A percentile compares a stretch with the other conserved stretches of the same genome.
Conservation (phyloP, 1,284 basidiomycete species). For the Naganishia sp. region DNA sequence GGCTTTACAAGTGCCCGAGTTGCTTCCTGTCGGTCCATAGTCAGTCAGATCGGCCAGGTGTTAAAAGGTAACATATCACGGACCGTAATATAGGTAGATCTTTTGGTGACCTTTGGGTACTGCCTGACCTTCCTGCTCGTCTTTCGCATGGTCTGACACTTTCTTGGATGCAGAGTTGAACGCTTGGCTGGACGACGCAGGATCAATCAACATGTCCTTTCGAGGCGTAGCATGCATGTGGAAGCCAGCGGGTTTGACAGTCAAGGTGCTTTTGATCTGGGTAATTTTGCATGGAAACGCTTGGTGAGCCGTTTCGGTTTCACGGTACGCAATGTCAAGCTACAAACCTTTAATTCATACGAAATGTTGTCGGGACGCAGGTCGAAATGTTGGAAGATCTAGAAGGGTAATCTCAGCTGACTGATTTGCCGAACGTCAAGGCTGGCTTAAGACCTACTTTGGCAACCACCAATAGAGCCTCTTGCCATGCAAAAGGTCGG, state of each 20-base stretch:
- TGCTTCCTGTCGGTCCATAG: constrained; percentile 54
- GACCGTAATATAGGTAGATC: constrained; percentile 37
- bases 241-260: constrained; percentile 58
- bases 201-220: constrained; percentile 36
- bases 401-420: not conserved
- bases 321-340: not conserved
- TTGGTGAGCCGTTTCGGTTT: not conserved
- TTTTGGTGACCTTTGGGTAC: not conserved
- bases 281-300: no score
- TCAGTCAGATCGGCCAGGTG: not conserved
- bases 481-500: constrained; percentile 59
- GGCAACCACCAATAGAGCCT: constrained; percentile 56
- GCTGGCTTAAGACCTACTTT: constrained; percentile 30
- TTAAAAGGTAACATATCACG: not conserved
- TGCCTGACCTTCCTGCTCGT: not conserved
- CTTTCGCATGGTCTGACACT: not conserved
- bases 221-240: constrained; percentile 56
- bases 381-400: constrained; percentile 58
- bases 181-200: not conserved
- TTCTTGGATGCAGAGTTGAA: not conserved
- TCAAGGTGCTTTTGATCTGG: constrained; percentile 57
- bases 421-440: no score
- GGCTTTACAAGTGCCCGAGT: constrained; percentile 60
- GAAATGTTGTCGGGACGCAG: constrained; percentile 55
- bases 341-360: constrained; percentile 50